phyloP scores from a whole-genome alignment of 805 yeast species.

The Metschnikowia shivogae region DNA sequence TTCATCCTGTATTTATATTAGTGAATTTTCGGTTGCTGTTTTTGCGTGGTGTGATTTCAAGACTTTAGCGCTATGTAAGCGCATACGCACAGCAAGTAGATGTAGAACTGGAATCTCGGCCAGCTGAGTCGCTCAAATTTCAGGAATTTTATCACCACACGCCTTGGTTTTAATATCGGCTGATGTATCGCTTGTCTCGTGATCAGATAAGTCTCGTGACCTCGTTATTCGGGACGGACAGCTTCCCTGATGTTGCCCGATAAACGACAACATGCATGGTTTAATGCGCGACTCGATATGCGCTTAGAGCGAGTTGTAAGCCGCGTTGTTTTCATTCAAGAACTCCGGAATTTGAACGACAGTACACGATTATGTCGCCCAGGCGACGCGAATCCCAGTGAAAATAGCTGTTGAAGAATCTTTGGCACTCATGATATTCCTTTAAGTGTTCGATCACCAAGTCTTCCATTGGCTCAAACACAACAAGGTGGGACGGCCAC shows the following conservation, averaged over 20 bases:
- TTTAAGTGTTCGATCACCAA: conserved; percentile 40
- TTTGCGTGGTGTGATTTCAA: conserved; percentile 2
- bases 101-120: too few relatives aligned
- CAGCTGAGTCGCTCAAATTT: too few relatives aligned
- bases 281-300: conserved; percentile 2
- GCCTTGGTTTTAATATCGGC: too few relatives aligned
- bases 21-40: background rate
- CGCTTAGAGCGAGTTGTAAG: background rate
- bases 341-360: conserved; percentile 8
- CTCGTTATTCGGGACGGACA: background rate
- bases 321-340: background rate
- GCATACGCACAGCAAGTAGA: background rate
- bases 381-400: conserved; percentile 83
- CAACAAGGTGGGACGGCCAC: conserved; percentile 60
- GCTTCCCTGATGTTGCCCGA: background rate
- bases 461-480: conserved; percentile 62
- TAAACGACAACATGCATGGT: background rate
- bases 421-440: conserved; percentile 41
- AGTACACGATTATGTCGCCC: conserved; percentile 74
- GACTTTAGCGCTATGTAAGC: background rate
- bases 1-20: background rate
- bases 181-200: background rate
- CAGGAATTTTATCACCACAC: too few relatives aligned
- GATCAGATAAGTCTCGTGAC: background rate
- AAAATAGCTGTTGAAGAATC: conserved; percentile 72